Evolutionary conservation across 495 filamentous ascomycete species (phyloP), one percentile per base, ranked within the genome.

Genomic region (Neurospora sp.): DNA sequence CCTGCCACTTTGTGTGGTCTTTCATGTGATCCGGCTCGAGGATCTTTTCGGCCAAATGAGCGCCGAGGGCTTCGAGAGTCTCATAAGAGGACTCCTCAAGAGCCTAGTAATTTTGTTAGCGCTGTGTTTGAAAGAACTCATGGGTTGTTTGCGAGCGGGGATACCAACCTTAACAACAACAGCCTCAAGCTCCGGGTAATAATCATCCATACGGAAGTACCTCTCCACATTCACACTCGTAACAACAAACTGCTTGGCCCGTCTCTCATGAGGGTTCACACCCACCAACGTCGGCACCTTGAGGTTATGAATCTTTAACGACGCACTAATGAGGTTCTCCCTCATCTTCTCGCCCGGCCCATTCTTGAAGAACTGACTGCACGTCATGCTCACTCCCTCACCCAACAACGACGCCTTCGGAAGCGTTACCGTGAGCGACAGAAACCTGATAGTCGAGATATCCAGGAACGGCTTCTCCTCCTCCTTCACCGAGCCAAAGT

Each of bases 51-150:
- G 83, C 84, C 5, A 90, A 76, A 42, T 82, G 81, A 0, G 83
- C 79, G 0, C 85, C 86, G 5, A 92, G 81, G 0, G 89, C 83
- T 78, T 92, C 90, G 12, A 92, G 85, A 0, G 90, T 92, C 79
- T 89, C 85, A 75, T 90, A 91, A 0, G 84, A 85, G 0, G 89
- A 89, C 5, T 83, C 76, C 70, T 88, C 86, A 69, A 90, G 83
- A 4, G 83, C 78, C 88, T 90, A 71, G 35, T 59, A 4, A 9
- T 54, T 23, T 39, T 38, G 39, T 79, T 76, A 81, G 74, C 72
- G 75, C 44, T n/a, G n/a, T n/a, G n/a, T n/a, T n/a, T n/a, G n/a
- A n/a, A n/a, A 8, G 10, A 18, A 27, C 2, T 8, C 0, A 12
- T 54, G 12, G 18, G 40, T 44, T n/a, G 73, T 14, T 35, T 35